A percentile compares a stretch with the other conserved stretches of the same genome.
Conservation (phyloP, 805 yeast species). For the Candida chilensis region DNA sequence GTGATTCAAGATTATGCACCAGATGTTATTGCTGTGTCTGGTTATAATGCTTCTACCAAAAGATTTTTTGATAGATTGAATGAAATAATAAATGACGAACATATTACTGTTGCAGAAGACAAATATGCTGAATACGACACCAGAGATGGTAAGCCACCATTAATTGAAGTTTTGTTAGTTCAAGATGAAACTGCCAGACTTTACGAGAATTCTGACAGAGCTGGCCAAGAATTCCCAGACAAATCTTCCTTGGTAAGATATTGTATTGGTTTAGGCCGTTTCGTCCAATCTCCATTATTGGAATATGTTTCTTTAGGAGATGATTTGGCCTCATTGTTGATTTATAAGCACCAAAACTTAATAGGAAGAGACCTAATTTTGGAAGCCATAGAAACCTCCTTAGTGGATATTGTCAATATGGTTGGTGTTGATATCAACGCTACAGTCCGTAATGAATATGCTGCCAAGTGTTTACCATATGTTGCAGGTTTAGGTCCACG, state of each 20-base stretch:
- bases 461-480: slow-evolving; percentile 64
- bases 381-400: slow-evolving; percentile 67
- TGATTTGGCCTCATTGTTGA: slow-evolving; percentile 59
- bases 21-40: slow-evolving; percentile 86
- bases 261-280: slow-evolving; percentile 85
- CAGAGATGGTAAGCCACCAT: slow-evolving; percentile 35
- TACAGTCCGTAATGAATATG: slow-evolving; percentile 69
- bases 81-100: slow-evolving; percentile 47
- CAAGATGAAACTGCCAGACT: slow-evolving; percentile 91
- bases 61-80: slow-evolving; percentile 47
- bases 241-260: slow-evolving; percentile 74
- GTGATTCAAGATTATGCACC: slow-evolving; percentile 63
- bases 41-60: slow-evolving; percentile 70
- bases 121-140: slow-evolving; percentile 21
- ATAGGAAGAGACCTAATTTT: slow-evolving; percentile 53
- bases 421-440: slow-evolving; percentile 93
- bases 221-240: slow-evolving; percentile 73
- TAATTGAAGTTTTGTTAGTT: slow-evolving; percentile 68
- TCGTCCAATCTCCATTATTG: slow-evolving; percentile 83
- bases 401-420: slow-evolving; percentile 84
- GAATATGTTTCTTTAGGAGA: slow-evolving; percentile 79
- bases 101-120: slow-evolving; percentile 42
- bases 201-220: slow-evolving; percentile 72
- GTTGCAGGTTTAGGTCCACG: slow-evolving; percentile 94
- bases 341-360: slow-evolving; percentile 68